phyloP scores from a whole-genome alignment of 2,329 filamentous ascomycete genomes.

The Arthrobotrys entomopaga region DNA sequence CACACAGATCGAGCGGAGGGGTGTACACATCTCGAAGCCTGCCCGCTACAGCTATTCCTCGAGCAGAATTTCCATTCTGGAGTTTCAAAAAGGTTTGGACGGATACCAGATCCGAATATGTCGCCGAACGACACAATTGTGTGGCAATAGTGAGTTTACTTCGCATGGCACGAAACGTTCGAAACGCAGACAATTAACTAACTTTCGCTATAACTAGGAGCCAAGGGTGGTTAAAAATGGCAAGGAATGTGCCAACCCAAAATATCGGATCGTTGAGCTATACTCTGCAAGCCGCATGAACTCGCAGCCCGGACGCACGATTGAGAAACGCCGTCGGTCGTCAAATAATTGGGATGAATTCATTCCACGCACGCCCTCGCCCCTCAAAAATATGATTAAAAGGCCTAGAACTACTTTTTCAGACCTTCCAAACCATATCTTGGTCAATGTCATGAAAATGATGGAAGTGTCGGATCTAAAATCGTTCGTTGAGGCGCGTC shows the following conservation, averaged over 20 bases:
- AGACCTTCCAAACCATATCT: slow-evolving; percentile 3
- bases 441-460: slow-evolving; percentile 12
- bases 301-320: neutral
- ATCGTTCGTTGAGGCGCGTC: slow-evolving; percentile 15
- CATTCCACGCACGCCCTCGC: neutral
- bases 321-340: neutral
- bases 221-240: slow-evolving; percentile 15
- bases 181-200: neutral
- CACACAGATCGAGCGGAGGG: neutral
- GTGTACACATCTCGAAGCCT: slow-evolving; percentile 14
- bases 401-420: neutral
- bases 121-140: slow-evolving; percentile 17
- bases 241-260: slow-evolving; percentile 10
- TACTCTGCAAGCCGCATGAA: slow-evolving; percentile 16
- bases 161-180: neutral
- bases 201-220: slow-evolving; percentile 4
- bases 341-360: neutral
- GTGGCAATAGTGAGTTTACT: slow-evolving; percentile 8
- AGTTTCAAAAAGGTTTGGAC: slow-evolving; percentile 18
- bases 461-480: slow-evolving; percentile 5
- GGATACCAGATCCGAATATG: slow-evolving; percentile 7
- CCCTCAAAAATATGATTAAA: neutral
- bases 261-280: slow-evolving; percentile 15
- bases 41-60: neutral
- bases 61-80: slow-evolving; percentile 14